Evolutionary conservation across 192 early-diverging fungal species (phyloP).

Genomic region (Mortierella alpina): DNA sequence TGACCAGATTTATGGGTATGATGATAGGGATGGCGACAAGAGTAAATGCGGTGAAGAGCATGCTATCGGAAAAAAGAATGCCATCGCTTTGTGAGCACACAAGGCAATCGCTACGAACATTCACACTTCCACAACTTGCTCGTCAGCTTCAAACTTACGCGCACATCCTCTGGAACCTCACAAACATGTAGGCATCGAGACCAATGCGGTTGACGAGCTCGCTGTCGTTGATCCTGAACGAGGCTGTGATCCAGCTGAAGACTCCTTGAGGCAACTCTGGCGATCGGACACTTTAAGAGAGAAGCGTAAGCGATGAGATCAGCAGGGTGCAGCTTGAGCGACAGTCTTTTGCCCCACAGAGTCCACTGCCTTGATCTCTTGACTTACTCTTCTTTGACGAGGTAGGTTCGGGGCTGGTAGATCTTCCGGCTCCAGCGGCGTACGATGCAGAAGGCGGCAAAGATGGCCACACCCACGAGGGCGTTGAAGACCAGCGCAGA

Average conservation of each 20-base stretch:
- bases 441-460: constrained; percentile 72
- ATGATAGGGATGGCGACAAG: constrained; percentile 69
- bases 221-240: constrained; percentile 61
- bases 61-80: constrained; percentile 13
- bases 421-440: constrained; percentile 67
- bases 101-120: neutral
- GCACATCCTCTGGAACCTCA: constrained; percentile 75
- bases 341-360: neutral
- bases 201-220: constrained; percentile 68
- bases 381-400: constrained; percentile 64
- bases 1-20: constrained; percentile 78
- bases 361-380: neutral
- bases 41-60: constrained; percentile 72
- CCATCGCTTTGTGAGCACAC: neutral
- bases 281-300: constrained; percentile 57
- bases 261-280: constrained; percentile 59
- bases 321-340: neutral
- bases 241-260: constrained; percentile 70
- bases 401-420: constrained; percentile 77
- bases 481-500: constrained; percentile 81
- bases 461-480: constrained; percentile 61
- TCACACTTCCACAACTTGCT: neutral
- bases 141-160: constrained; percentile 24
- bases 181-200: constrained; percentile 83
- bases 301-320: neutral